Conservation (phyloP, 768 basidiomycete genomes). For the Grammothele lineata region DNA sequence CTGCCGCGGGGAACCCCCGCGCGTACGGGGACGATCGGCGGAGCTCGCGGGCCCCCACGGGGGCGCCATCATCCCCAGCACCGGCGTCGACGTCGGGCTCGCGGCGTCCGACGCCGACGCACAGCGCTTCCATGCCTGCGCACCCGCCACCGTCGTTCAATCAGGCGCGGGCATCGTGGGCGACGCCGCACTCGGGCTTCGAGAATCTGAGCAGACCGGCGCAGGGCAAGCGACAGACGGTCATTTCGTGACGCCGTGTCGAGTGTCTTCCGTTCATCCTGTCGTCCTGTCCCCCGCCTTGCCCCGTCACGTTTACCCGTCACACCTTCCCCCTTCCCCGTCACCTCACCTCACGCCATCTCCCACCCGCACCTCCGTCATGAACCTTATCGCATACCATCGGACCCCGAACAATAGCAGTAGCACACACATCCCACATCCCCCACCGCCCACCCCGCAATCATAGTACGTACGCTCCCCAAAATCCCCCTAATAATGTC, state of each 20-base stretch:
- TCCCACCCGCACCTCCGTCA: neutral
- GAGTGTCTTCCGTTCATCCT: neutral
- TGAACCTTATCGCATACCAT: neutral
- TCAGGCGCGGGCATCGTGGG: constrained; percentile 17
- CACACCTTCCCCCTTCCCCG: too few species aligned
- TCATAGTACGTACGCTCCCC: neutral
- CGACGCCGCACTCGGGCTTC: constrained; percentile 19
- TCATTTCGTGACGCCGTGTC: constrained; percentile 19
- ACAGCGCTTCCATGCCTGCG: constrained; percentile 19
- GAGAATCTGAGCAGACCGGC: constrained; percentile 25
- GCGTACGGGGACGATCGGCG: too few species aligned
- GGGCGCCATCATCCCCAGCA: neutral
- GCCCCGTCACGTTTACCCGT: too few species aligned
- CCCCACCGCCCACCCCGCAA: neutral
- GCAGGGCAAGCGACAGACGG: constrained; percentile 21
- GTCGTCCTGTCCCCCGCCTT: too few species aligned
- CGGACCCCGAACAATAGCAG: neutral
- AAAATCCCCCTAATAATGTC: neutral
- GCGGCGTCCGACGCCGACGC: constrained; percentile 3
- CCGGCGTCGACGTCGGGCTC: neutral
- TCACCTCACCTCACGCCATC: neutral
- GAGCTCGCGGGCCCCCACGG: constrained; percentile 3
- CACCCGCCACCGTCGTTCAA: constrained; percentile 21
- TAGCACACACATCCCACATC: too few species aligned
- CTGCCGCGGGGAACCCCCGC: neutral